Evolutionary conservation across 208 protist genomes (phyloP), one percentile per base, ranked within the genome.

Genomic region (Lotmaria passim): DNA sequence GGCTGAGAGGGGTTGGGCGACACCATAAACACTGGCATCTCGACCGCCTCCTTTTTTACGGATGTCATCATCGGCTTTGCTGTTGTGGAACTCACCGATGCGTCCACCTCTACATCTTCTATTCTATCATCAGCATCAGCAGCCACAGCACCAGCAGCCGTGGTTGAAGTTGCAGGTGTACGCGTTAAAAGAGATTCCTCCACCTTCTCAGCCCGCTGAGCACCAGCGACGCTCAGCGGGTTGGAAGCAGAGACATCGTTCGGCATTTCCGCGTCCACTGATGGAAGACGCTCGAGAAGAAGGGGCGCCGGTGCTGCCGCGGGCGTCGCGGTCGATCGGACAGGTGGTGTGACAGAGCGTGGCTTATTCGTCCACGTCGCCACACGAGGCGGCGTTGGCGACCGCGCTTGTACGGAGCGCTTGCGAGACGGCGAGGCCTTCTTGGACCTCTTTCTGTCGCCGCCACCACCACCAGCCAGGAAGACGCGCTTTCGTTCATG

Each of bases 351-450:
- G 26, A n/a, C n/a, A n/a, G n/a, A n/a, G n/a, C 56, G 56, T 38
- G 58, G 58, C 14, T 38, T 52, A 21, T 64, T 64, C 12, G 58
- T 26, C 62, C 34, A 56, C 62, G 26, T 41, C 31, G 62, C 62
- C 19, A 34, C 50, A 1, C 36, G 33, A 2, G 36, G 33, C 34
- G 28, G 17, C 30, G 11, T 56, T 33, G 1, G 28, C 15, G 55
- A 21, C 14, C 17, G 58, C 15, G 39, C 43, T 26, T 1, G 41
- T 23, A 23, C 5, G 5, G 58, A 39, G 7, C 17, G 33, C 55
- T 34, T 12, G 1, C 33, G 60, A 28, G 47, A 2, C 19, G 44
- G 33, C 0, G 46, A 46, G 1, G n/a, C 5, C 10, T 7, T 56
- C 60, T 46, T 48, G 5, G 26, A 36, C 15, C 39, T 8, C 21